Evolutionary conservation across 345 rosid species (phyloP), one percentile per base, ranked within the genome.

Genomic region (Eucalyptus polybractea): DNA sequence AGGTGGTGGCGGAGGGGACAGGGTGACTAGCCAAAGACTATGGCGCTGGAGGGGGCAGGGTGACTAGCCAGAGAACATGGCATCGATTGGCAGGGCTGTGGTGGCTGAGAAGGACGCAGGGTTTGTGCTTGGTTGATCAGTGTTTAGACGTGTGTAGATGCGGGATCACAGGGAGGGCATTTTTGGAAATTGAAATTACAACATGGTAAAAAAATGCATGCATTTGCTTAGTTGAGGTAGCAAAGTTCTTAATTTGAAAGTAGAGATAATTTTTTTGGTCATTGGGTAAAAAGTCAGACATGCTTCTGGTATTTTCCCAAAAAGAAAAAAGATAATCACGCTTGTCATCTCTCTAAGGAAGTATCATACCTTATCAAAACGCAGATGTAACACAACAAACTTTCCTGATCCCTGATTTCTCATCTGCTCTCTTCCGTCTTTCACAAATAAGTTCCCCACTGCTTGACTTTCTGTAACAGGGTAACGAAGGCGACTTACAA

Each of bases 361-460:
- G 87, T 89, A 88, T 54, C 91, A 87, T 90, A 98, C 99, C 92
- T 97, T 97, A 93, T 98, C 99, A 88, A 98, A 98, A 54, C 99
- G 99, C 92, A 98, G 99, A 95, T 98, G 99, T 88, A 97, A 90
- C 88, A 96, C 99, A 10, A 92, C 97, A 83, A 94, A 98, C 94
- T 95, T 97, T 89, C 96, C 97, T 86, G 95, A 90, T 87, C 94
- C 93, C 62, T 85, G 89, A 87, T 91, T 91, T 45, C 90, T 93
- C 29, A 93, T 80, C 89, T 90, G 92, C 87, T 89, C 90, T 81
- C 67, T 88, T 89, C 92, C 91, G 50, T 92, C 94, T 81, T 50
- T 90, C 65, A 92, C 92, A 80, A 90, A 88, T 81, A 86, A 92
- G 33, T 87, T 88, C 83, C 91, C 94, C 56, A 91, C 93, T 86